Evolutionary conservation across 345 rosid genomes (phyloP).

Genomic region (Geranium rotundifolium): DNA sequence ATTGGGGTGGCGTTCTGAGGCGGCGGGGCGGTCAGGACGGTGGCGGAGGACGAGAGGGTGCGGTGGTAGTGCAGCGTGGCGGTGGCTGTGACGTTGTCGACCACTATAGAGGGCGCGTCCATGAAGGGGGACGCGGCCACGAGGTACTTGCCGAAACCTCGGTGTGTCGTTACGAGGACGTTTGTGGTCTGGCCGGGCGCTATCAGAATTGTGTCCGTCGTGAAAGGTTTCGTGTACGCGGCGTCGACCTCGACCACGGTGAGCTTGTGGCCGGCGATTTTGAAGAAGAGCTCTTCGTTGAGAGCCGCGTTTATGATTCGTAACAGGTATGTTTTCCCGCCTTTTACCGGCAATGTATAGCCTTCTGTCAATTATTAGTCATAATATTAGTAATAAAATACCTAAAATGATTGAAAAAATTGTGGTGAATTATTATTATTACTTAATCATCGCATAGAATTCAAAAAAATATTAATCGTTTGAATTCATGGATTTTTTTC

Average conservation of each 20-base stretch:
- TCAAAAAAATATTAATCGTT: too few species aligned
- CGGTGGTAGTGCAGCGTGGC: conserved; percentile 59
- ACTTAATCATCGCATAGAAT: too few species aligned
- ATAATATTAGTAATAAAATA: too few species aligned
- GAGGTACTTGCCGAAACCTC: conserved; percentile 40
- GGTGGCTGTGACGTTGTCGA: conserved; percentile 61
- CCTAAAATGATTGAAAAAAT: too few species aligned
- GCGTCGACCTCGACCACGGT: conserved; percentile 88
- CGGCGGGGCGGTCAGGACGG: conserved; percentile 33
- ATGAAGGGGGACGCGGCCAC: conserved; percentile 64
- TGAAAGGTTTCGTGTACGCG: conserved; percentile 59
- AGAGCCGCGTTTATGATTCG: conserved; percentile 76
- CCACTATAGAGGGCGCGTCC: conserved; percentile 44
- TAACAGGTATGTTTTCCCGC: conserved; percentile 63
- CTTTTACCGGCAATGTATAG: conserved; percentile 28
- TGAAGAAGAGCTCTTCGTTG: conserved; percentile 80
- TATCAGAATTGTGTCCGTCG: conserved; percentile 47
- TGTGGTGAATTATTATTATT: too few species aligned
- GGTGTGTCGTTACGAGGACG: conserved; percentile 39
- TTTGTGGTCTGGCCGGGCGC: conserved; percentile 83
- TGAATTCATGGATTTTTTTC: too few species aligned
- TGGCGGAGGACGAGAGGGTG: conserved; percentile 25
- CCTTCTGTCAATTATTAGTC: conserved; percentile 22
- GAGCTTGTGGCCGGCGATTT: conserved; percentile 69
- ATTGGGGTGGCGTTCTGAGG: conserved; percentile 51